Evolutionary conservation across 345 rosid genomes (phyloP).

Genomic region (Sapria himalayana): DNA sequence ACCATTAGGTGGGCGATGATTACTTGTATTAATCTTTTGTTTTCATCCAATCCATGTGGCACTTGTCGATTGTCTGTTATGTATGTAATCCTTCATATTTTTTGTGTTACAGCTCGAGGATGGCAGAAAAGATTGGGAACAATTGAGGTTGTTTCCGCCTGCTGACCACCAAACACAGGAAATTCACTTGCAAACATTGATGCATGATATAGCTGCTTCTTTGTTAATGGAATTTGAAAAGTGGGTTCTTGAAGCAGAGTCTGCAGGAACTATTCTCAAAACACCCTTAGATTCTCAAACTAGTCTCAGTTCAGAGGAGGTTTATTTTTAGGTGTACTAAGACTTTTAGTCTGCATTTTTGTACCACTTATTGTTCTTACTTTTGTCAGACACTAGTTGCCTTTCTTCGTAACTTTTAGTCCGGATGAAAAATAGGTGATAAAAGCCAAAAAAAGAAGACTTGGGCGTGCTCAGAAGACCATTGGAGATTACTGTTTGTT

Average conservation of each 20-base stretch:
- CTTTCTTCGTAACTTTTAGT: no score
- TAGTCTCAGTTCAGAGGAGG: slow-evolving; percentile 98
- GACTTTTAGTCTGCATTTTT: slow-evolving; percentile 22
- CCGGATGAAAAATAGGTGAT: slow-evolving; percentile 63
- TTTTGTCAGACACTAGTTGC: background rate
- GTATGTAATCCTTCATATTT: no score
- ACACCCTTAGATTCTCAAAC: slow-evolving; percentile 98
- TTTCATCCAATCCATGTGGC: no score
- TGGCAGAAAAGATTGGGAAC: slow-evolving; percentile 41
- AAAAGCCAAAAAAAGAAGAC: slow-evolving; percentile 88
- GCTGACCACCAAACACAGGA: slow-evolving; percentile 71
- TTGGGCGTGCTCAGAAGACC: slow-evolving; percentile 89
- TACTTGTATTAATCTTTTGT: no score
- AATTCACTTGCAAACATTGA: slow-evolving; percentile 84
- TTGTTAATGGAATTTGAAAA: slow-evolving; percentile 90
- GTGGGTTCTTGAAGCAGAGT: slow-evolving; percentile 80
- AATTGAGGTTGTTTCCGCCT: slow-evolving; percentile 69
- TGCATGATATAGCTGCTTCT: slow-evolving; percentile 87
- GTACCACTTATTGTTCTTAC: no score
- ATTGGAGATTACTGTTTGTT: slow-evolving; percentile 96
- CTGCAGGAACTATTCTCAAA: slow-evolving; percentile 82
- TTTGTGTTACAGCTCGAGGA: slow-evolving; percentile 52
- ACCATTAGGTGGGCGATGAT: no score
- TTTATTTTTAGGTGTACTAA: slow-evolving; percentile 84
- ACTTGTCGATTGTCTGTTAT: no score